phyloP scores from a whole-genome alignment of 2,329 filamentous ascomycete genomes.

The Lasiodiplodia gonubiensis region DNA sequence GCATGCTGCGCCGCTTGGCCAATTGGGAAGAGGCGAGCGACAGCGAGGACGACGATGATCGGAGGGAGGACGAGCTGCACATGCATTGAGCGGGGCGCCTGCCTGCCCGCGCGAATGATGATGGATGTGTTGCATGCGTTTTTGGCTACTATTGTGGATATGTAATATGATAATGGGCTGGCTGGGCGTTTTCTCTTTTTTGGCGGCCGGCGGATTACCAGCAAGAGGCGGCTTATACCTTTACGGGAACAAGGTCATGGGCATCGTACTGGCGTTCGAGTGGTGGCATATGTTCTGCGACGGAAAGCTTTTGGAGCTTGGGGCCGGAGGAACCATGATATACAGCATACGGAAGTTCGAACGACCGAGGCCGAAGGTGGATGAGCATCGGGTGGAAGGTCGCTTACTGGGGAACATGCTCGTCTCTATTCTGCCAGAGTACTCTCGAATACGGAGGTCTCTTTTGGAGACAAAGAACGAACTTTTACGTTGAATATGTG shows the following conservation, averaged over 20 bases:
- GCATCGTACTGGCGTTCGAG: not conserved
- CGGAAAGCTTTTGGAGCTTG: not conserved
- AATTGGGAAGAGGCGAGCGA: conserved; percentile 53
- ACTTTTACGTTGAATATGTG: not conserved
- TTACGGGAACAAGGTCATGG: not conserved
- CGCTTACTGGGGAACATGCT: not conserved
- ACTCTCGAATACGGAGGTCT: not conserved
- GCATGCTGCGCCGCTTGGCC: conserved; percentile 50
- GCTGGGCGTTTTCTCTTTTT: not conserved
- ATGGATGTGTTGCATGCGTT: not conserved
- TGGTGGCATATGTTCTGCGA: not conserved
- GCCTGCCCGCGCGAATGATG: not conserved
- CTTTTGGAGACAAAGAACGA: not conserved
- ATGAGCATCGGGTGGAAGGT: not conserved
- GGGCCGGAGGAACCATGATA: not conserved
- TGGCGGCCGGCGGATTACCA: not conserved
- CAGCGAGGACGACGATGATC: conserved; percentile 50
- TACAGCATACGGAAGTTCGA: not conserved
- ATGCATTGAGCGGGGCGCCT: conserved; percentile 1
- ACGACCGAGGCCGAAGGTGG: not conserved
- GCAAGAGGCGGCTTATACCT: conserved; percentile 12
- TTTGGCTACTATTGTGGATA: conserved; percentile 11
- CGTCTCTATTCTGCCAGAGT: not conserved
- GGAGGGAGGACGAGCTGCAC: conserved; percentile 34
- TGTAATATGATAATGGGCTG: conserved; percentile 5